Evolutionary conservation across 2,329 filamentous ascomycete genomes (phyloP), one percentile per base, ranked within the genome.

Genomic region (Fusarium nygamai): DNA sequence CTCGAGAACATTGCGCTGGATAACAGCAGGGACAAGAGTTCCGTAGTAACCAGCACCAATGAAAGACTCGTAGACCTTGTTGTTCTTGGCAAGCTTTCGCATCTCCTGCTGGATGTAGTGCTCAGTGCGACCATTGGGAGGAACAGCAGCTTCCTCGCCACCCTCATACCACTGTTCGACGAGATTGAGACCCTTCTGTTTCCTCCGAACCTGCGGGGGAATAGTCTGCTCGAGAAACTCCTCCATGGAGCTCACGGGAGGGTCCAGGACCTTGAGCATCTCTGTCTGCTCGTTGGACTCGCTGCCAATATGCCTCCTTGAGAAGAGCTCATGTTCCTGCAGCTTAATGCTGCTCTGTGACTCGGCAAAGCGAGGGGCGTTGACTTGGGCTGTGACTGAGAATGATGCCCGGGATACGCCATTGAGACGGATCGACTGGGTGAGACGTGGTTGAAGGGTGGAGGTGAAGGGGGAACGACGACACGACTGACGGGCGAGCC

Each of bases 1-100:
- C 87, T 98, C 95, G 60, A 98, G 86, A 19, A 98, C 90, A 81
- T 98, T 98, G 78, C 95, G 89, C 86, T 96, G 94, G 81, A 98
- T 97, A 59, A 98, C 95, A 66, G 94, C 91, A 19, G 96, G 96
- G 2, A 94, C 93, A 74, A 92, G 89, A 27, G 94, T 96, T 48
- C 91, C 92, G 74, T 96, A 94, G 87, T 98, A 98, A 63, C 96
- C 96, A 72, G 89, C 90, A 10, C 96, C 96, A 74, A 98, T 95
- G 78, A 95, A 93, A 76, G 90, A 95, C 78, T 91, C 86, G 64
- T 85, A 85, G 31, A 78, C 72, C 36, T 80, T 78, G 75, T 86
- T 88, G 68, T 71, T 74, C 57, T 70, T 70, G 36, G 68, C 77
- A 22, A 79, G 71, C 50, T 91, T 90, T 62, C 94, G 95, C 90